Conservation (phyloP, 2,329 filamentous ascomycete genomes). For the Pseudocercospora crystallina region DNA sequence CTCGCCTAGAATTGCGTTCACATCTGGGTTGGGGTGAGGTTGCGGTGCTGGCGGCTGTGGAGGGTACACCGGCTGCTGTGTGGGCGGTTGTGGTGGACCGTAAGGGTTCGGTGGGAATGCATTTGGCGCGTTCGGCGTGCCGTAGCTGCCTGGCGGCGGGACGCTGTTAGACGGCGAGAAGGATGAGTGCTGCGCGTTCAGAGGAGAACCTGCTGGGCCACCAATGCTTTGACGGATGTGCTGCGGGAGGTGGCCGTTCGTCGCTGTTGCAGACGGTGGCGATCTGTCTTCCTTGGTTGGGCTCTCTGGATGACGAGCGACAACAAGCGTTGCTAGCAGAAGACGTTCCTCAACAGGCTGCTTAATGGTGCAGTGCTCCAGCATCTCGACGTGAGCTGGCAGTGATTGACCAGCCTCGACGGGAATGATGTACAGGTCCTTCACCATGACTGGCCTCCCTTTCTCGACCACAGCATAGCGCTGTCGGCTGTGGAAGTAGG, state of each 20-base stretch:
- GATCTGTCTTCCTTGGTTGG: conserved; percentile 21
- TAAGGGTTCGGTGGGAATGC: conserved; percentile 42
- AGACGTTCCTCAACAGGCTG: conserved; percentile 70
- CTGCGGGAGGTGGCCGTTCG: conserved; percentile 23
- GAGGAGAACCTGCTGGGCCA: conserved; percentile 35
- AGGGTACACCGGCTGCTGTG: conserved; percentile 36
- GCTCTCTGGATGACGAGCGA: conserved; percentile 59
- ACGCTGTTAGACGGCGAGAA: conserved; percentile 40
- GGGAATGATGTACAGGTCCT: conserved; percentile 89
- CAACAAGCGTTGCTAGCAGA: conserved; percentile 81
- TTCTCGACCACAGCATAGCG: conserved; percentile 86
- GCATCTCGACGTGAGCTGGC: conserved; percentile 83
- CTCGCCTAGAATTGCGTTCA: conserved; percentile 44
- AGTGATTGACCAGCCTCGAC: conserved; percentile 69
- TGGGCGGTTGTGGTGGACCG: conserved; percentile 35
- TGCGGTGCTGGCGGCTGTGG: conserved; percentile 21
- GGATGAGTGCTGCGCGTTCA: conserved; percentile 39
- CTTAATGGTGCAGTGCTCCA: conserved; percentile 81
- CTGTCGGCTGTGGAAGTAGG: conserved; percentile 80
- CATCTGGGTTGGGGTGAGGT: conserved; percentile 37
- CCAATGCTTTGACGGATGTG: conserved; percentile 26
- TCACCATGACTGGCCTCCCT: conserved; percentile 58
- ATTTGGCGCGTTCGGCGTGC: conserved; percentile 13
- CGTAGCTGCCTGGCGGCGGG: conserved; percentile 22
- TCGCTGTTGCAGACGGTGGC: conserved; percentile 33